Base-by-base conservation (phyloP, 176 grass and related monocot species). In the Aegilops tauschii region DNA sequence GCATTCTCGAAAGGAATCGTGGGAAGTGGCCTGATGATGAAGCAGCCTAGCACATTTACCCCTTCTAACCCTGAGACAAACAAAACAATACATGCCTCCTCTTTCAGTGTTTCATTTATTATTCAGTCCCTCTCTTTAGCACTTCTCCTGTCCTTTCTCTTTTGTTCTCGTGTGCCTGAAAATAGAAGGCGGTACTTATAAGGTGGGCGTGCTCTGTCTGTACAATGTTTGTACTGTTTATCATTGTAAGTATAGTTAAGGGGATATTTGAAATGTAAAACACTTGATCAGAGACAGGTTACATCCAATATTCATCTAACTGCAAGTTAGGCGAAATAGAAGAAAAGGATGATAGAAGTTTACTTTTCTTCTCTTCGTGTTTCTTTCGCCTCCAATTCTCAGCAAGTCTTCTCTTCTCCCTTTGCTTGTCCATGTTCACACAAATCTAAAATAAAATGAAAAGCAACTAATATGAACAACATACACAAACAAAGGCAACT, bases 391-490 rank as follows among this genome's bases (percentile, higher is more conserved):
- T 98, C 89, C 89, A 93, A 30, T 77, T 88, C 45, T 95, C 89
- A 9, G 91, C 85, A 61, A 80, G 63, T 78, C 65, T 98, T 69
- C 84, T 80, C 79, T 81, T 90, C 56, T 95, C 91, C 80, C 63
- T 93, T 66, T 98, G 77, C 78, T 95, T 98, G 64, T 98, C 93
- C 54, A 93, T 81, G 50, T 88, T 98, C 47, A 98, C 91, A 89
- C 89, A 98, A 37, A 98, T 88, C 95, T 95, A 89, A 23, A 28
- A 23, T 8, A 89, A 78, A 32, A 40, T 75, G 21, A 74, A 11
- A 68, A 85, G n/a, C 18, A 73, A 5, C 47, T 58, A 44, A 61
- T 61, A 63, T 30, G 31, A 40, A 78, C 4, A 10, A 16, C 12
- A 52, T 27, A 3, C 52, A 61, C 42, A 34, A 85, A 67, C 8